These are phyloP conservation scores for Alternaria tenuissima DNA, from an alignment of 2,329 filamentous ascomycete species.

Conservation along the genomic window DNA sequence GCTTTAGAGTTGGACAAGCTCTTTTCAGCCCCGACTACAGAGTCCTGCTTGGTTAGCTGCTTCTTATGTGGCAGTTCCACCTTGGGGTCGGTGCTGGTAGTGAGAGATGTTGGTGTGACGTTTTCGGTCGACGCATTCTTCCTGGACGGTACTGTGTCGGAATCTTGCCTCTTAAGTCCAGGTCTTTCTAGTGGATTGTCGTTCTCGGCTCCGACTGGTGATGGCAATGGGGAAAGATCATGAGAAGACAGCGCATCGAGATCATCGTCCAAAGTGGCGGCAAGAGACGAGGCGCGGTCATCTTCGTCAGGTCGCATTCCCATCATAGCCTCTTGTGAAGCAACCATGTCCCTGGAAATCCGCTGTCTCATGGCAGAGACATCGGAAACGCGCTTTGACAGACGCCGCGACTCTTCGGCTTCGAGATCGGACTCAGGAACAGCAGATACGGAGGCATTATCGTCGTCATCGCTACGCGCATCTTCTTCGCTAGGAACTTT, in stretches of 20 bases:
- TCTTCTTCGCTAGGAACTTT: conserved; percentile 61
- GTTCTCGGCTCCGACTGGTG: conserved; percentile 32
- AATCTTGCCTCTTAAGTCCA: not conserved
- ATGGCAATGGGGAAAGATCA: conserved; percentile 38
- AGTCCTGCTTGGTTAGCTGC: conserved; percentile 18
- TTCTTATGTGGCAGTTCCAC: conserved; percentile 15
- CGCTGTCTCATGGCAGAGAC: conserved; percentile 42
- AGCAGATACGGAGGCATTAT: conserved; percentile 67
- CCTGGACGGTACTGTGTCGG: not conserved
- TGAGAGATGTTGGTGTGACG: conserved; percentile 22
- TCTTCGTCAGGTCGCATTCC: conserved; percentile 46
- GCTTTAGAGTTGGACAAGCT: conserved; percentile 26
- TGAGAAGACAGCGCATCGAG: conserved; percentile 50
- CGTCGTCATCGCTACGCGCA: conserved; percentile 56
- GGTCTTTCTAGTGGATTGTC: not conserved
- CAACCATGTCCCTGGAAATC: conserved; percentile 23
- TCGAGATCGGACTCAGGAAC: conserved; percentile 36
- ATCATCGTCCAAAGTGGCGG: conserved; percentile 68
- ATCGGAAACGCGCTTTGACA: conserved; percentile 49
- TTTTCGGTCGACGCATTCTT: not conserved
- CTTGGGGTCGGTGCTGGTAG: conserved; percentile 47
- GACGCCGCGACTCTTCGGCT: conserved; percentile 27
- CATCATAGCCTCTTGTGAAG: conserved; percentile 51
- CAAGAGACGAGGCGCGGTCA: conserved; percentile 58
- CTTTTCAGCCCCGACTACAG: conserved; percentile 31